Conservation (phyloP, 345 rosid species). For the Stellera chamaejasme region DNA sequence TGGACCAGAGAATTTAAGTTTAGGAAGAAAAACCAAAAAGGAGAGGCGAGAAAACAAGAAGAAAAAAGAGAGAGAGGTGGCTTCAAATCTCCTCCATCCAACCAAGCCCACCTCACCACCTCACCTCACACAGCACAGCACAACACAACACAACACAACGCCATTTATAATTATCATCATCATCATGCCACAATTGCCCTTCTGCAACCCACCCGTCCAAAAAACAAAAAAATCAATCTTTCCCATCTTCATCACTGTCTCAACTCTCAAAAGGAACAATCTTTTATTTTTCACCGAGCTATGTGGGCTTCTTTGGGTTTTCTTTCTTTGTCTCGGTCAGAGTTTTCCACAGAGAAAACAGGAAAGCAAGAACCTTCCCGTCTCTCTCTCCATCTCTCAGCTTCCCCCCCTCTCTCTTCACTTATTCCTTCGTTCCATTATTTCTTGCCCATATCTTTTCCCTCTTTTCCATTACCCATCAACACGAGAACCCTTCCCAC, state of each 20-base stretch:
- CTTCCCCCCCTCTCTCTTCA: conserved; percentile 7
- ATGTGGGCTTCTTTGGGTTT: conserved; percentile 85
- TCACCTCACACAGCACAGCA: conserved; percentile 1
- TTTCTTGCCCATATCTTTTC: conserved; percentile 3
- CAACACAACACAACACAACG: background rate
- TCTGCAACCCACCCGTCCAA: conserved; percentile 60
- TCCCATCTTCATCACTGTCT: conserved; percentile 58
- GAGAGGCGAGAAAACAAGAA: conserved; percentile 12
- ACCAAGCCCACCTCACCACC: conserved; percentile 42
- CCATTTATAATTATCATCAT: conserved; percentile 13
- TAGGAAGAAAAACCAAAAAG: conserved; percentile 15
- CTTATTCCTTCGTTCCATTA: conserved; percentile 4
- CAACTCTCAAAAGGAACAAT: conserved; percentile 24
- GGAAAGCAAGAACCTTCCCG: conserved; percentile 50
- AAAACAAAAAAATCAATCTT: conserved; percentile 30
- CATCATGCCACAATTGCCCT: conserved; percentile 45
- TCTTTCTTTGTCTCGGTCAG: conserved; percentile 80
- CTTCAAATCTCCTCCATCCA: conserved; percentile 43
- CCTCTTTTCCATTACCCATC: conserved; percentile 5
- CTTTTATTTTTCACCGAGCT: conserved; percentile 34
- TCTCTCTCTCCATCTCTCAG: conserved; percentile 17
- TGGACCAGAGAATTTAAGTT: conserved; percentile 41
- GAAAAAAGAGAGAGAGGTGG: conserved; percentile 13
- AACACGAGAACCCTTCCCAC: conserved; percentile 7
- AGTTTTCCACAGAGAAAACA: conserved; percentile 55